phyloP scores from a whole-genome alignment of 2,329 filamentous ascomycete genomes.

The Herpotrichia juniperi region DNA sequence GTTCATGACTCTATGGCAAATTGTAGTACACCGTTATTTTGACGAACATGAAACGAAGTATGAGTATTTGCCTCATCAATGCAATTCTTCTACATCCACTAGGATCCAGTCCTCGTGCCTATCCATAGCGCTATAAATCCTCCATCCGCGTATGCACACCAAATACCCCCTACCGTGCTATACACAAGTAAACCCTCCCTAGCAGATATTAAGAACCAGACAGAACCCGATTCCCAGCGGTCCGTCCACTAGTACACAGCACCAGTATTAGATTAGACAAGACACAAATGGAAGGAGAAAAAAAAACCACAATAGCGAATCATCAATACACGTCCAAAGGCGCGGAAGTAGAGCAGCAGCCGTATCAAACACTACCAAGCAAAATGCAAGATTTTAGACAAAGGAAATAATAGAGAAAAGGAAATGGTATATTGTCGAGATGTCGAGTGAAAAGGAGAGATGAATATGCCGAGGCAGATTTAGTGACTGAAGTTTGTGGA shows the following conservation, averaged over 20 bases:
- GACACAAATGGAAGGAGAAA: neutral
- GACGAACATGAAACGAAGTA: too few relatives aligned
- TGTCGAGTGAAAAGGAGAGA: constrained; percentile 1
- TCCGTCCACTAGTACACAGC: constrained; percentile 7
- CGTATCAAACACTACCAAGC: constrained; percentile 14
- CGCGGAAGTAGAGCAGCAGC: constrained; percentile 4
- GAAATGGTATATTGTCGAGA: neutral
- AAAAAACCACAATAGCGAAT: constrained; percentile 9
- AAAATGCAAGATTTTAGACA: constrained; percentile 9
- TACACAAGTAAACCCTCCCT: neutral
- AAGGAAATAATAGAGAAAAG: constrained; percentile 11
- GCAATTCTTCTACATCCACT: constrained; percentile 3
- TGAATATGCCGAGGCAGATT: constrained; percentile 22
- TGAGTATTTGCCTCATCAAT: neutral
- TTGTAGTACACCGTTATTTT: too few relatives aligned
- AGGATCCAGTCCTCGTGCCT: neutral
- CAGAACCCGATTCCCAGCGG: constrained; percentile 5
- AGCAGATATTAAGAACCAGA: constrained; percentile 8
- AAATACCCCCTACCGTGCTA: neutral
- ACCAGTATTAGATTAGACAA: constrained; percentile 15
- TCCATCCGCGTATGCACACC: neutral
- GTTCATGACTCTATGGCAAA: too few relatives aligned
- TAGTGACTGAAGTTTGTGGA: constrained; percentile 22
- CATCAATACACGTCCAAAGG: constrained; percentile 12
- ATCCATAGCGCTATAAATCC: neutral